A percentile compares a stretch with the other conserved stretches of the same genome.
These are phyloP conservation scores for Acorus calamus DNA, from an alignment of 106 monocot genomes.

Conservation along the genomic window DNA sequence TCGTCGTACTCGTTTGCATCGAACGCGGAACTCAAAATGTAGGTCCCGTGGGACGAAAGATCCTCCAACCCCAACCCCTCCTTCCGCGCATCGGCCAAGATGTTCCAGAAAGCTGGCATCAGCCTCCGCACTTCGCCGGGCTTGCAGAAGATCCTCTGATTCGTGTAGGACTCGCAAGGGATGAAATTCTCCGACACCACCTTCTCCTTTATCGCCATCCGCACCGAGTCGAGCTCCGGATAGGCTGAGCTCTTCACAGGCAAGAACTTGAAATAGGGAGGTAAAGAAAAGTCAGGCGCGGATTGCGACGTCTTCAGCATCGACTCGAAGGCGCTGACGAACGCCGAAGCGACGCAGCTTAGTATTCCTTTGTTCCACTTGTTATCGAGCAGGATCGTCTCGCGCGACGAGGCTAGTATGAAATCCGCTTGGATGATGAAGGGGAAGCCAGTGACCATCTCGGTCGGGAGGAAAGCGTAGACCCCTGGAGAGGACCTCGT, in stretches of 20 bases:
- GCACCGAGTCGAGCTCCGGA: background rate
- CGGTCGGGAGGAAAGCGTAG: slow-evolving; percentile 16
- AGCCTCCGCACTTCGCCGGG: background rate
- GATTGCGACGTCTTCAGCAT: background rate
- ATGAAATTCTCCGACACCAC: background rate
- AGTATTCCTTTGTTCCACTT: slow-evolving; percentile 57
- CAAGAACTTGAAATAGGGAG: background rate
- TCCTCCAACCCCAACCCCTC: slow-evolving; percentile 1
- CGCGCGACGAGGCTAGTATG: slow-evolving; percentile 41
- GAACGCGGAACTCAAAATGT: slow-evolving; percentile 3
- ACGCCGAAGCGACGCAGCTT: slow-evolving; percentile 36
- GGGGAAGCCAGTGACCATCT: slow-evolving; percentile 17
- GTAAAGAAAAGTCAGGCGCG: background rate
- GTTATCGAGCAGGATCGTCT: slow-evolving; percentile 34
- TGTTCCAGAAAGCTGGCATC: slow-evolving; percentile 1
- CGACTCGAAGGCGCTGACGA: slow-evolving; percentile 24
- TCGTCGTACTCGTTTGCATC: background rate
- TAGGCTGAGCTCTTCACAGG: background rate
- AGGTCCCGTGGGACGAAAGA: slow-evolving; percentile 6
- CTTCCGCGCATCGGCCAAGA: slow-evolving; percentile 2
- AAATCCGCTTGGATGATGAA: slow-evolving; percentile 55
- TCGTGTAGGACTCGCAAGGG: slow-evolving; percentile 1
- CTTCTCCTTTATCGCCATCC: background rate
- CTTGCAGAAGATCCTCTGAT: slow-evolving; percentile 8
- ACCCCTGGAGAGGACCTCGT: background rate